Base-by-base conservation (phyloP, 1,284 basidiomycete species). In the Sporisorium scitamineum region DNA sequence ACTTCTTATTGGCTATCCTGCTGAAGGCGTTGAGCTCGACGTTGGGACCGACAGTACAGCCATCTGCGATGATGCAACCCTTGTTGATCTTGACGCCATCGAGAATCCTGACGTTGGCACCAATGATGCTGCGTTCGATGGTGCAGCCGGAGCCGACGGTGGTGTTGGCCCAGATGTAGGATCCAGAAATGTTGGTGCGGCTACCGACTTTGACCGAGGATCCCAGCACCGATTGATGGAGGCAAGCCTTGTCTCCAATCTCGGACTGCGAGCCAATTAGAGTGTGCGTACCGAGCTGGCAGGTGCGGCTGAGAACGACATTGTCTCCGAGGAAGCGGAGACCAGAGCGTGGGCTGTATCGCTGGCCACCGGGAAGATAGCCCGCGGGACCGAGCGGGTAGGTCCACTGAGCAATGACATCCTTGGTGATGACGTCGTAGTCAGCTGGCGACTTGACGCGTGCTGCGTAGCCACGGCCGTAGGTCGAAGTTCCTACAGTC, bases 361-460 rank as follows among this genome's bases (percentile, higher is more conserved):
- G 55, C 42, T 70, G 59, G 48, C 90, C 91, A 27, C 92, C 90
- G 0, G 94, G 94, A 75, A 95, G 90, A 83, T 94, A 94, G 83
- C 95, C 91, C 80, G 97, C 95, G 11, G 96, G 96, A 1, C 95
- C 93, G 20, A 98, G 88, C 1, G 96, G 97, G 87, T 94, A 96
- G 3, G 94, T 93, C 93, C 94, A 96, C 72, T 95, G 89, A 29
- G 93, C 90, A 39, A 99, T 87, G 53, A 99, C 93, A 81, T 98
- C 95, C 85, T 93, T 93, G n/a, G 56, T 68, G 54, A 80, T 70
- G 16, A 75, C 81, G 42, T 84, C 82, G 67, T 83, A 85, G 29
- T 79, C 75, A 7, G 70, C 70, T 1, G 81, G 78, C 27, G 76
- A 76, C 57, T 73, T 74, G 42, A 79, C 80, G 31, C 83, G 79